A percentile compares a stretch with the other conserved stretches of the same genome.
Evolutionary conservation across 257 asterid genomes (phyloP).

Genomic region (Solanum pinnatisectum): DNA sequence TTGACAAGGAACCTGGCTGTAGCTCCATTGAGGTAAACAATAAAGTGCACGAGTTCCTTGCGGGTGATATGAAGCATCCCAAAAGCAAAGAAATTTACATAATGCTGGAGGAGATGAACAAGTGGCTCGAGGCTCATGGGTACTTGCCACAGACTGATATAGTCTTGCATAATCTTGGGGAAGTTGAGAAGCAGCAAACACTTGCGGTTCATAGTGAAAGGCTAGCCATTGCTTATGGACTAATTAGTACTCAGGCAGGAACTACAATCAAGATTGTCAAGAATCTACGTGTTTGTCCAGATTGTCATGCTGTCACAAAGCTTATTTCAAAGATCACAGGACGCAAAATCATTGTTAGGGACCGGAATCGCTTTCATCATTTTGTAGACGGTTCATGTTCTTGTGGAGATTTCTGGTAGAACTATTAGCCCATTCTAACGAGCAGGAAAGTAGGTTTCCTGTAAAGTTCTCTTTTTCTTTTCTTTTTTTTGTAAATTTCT

Average conservation of each 20-base stretch:
- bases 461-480: not conserved
- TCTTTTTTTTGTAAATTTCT: not conserved
- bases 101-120: slow-evolving; percentile 17
- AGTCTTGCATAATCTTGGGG: slow-evolving; percentile 15
- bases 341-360: slow-evolving; percentile 18
- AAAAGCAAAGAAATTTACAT: slow-evolving; percentile 15
- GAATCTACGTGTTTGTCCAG: slow-evolving; percentile 23
- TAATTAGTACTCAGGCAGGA: slow-evolving; percentile 14
- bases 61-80: slow-evolving; percentile 17
- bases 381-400: slow-evolving; percentile 19
- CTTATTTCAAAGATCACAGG: slow-evolving; percentile 21
- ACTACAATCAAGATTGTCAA: slow-evolving; percentile 19
- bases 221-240: slow-evolving; percentile 22
- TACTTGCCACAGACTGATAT: slow-evolving; percentile 3
- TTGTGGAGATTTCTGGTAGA: slow-evolving; percentile 22
- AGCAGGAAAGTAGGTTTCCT: not conserved
- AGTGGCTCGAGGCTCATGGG: slow-evolving; percentile 8
- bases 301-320: slow-evolving; percentile 21
- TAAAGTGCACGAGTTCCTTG: slow-evolving; percentile 15
- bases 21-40: slow-evolving; percentile 21
- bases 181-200: slow-evolving; percentile 3
- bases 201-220: slow-evolving; percentile 23
- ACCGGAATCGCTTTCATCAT: slow-evolving; percentile 21
- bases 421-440: not conserved
- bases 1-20: slow-evolving; percentile 24